Evolutionary conservation across 2,329 filamentous ascomycete species (phyloP).

Genomic region (Podosphaera xanthii): DNA sequence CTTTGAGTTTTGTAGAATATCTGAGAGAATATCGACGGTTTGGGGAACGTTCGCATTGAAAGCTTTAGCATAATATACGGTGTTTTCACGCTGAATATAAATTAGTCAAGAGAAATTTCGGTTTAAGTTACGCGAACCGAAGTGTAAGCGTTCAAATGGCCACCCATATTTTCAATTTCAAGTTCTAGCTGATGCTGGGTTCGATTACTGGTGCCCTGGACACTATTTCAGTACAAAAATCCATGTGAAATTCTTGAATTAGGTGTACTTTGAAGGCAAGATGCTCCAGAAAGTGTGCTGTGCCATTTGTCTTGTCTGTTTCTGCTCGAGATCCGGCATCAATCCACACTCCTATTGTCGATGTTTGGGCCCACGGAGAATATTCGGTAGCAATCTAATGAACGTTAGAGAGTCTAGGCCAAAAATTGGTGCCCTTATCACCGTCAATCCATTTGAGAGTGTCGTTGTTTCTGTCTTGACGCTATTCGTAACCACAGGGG

Average conservation of each 20-base stretch:
- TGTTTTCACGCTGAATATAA: constrained; percentile 65
- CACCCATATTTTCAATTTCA: constrained; percentile 99
- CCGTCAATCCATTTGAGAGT: constrained; percentile 90
- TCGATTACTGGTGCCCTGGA: constrained; percentile 72
- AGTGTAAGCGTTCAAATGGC: constrained; percentile 97
- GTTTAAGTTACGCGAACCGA: constrained; percentile 41
- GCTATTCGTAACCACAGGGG: constrained; percentile 44
- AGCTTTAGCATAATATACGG: constrained; percentile 97
- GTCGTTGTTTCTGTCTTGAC: constrained; percentile 90
- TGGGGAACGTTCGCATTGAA: constrained; percentile 96
- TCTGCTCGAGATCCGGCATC: constrained; percentile 95
- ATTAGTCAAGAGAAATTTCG: neutral
- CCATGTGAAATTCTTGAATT: neutral
- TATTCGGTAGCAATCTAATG: constrained; percentile 85
- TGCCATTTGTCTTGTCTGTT: constrained; percentile 96
- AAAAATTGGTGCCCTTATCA: constrained; percentile 19
- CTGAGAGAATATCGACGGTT: constrained; percentile 92
- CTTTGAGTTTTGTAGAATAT: constrained; percentile 98
- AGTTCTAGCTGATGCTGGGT: constrained; percentile 95
- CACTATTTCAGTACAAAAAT: constrained; percentile 7
- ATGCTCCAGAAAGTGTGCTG: constrained; percentile 98
- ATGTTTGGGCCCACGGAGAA: constrained; percentile 94
- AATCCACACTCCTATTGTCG: constrained; percentile 97
- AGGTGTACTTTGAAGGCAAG: constrained; percentile 84
- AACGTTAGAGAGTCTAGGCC: constrained; percentile 13